Base-by-base conservation (phyloP, 2,329 filamentous ascomycete species). In the Ascochyta clinopodiicola region DNA sequence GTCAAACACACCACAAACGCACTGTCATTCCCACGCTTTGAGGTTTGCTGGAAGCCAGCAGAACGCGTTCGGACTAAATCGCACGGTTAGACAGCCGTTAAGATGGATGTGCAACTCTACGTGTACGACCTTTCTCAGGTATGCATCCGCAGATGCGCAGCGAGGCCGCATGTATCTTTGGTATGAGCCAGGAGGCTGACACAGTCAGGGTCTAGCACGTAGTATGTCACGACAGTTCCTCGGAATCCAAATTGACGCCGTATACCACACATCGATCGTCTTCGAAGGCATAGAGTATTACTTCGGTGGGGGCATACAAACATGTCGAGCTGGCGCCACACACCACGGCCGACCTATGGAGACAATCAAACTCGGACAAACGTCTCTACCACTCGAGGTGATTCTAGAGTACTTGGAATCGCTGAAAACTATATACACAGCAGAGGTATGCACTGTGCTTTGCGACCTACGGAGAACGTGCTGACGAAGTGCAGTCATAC, bases 181-280 rank as follows among this genome's bases (percentile, higher is more conserved):
- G 2, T 34, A 13, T 19, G 34, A n/a, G 4, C 4, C 24, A 38
- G n/a, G 13, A 31, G 1, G 17, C 56, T 65, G 37, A 69, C 43
- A 21, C 27, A 37, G 38, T 2, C 21, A 85, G 82, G 83, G 83
- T 64, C 78, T 86, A 62, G 84, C 84, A 46, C 77, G 83, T 25
- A 62, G 63, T 31, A 84, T 86, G 72, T 87, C 84, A 12, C 73
- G 72, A 44, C 78, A 83, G 43, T 79, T 90, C 40, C 82, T 88
- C 4, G 88, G 88, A 1, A 84, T 82, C 1, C 86, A 89, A 47
- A 91, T 97, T 44, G 94, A 98, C 75, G 95, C 95, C 49, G 86
- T 99, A 48, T 98, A 98, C 66, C 95, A 99, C 75, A 98, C 95
- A 0, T 91, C 93, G 0, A 87, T 99, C 49, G 88, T 96, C 37